Base-by-base conservation (phyloP, 148 eudicot genomes). In the Linanthus parryae region DNA sequence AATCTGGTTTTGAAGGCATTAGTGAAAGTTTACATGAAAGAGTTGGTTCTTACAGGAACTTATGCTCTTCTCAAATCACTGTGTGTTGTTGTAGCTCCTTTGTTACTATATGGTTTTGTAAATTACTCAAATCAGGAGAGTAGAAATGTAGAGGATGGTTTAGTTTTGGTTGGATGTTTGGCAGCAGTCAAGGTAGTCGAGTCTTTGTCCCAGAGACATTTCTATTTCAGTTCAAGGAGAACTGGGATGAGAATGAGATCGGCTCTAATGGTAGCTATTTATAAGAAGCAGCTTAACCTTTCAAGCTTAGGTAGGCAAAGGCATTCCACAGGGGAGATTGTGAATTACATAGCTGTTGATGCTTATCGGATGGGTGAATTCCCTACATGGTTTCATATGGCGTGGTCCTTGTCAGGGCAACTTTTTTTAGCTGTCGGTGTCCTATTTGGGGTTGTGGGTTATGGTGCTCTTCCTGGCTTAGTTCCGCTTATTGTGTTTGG, bases 361-460 rank as follows among this genome's bases (percentile, higher is more conserved):
- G 89, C 89, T 27, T 82, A 82, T 33, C 52, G 88, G 27, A 81
- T 81, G 88, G 80, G 88, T 7, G 88, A 77, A 30, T 71, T 74
- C 47, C 73, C 70, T n/a, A 49, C 56, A 60, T 81, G 83, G 88
- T 71, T 74, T 46, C 83, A 81, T 24, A 13, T 59, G 3, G 55
- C 52, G 5, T 77, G 88, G 83, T 56, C 30, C 13, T 62, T 51
- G 16, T 29, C 48, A 5, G 3, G 71, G 15, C 87, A 77, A 42
- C 48, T 77, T n/a, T 59, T 73, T 52, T 56, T 77, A 41, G 62
- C 73, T 1, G 42, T 74, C 0, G 37, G 52, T 6, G 67, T 81
- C 7, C 74, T 81, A 1, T 62, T 63, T 14, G 50, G 48, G 16
- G 68, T 77, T 34, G 74, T 77, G 12, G 87, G 87, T 8, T 23